Percentiles rank a stretch among this genome's conserved stretches.
Evolutionary conservation across 1,139 yeast genomes (phyloP).

Genomic region (Wickerhamomyces sp.): DNA sequence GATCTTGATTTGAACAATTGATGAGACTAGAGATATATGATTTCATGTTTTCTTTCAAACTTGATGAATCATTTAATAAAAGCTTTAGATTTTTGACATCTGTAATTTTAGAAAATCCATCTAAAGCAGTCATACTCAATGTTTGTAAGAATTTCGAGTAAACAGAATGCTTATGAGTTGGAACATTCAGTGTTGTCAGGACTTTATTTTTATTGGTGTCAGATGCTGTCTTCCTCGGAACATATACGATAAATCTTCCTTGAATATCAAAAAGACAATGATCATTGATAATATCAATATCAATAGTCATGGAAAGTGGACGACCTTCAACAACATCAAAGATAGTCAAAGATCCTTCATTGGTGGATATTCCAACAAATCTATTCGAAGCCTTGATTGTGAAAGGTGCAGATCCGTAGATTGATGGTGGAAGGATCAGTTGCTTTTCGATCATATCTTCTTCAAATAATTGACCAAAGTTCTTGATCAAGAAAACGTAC

Average conservation of each 20-base stretch:
- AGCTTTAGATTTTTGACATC: constrained; percentile 39
- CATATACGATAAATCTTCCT: constrained; percentile 48
- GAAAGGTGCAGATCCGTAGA: constrained; percentile 22
- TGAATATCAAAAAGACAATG: constrained; percentile 45
- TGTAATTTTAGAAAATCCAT: constrained; percentile 46
- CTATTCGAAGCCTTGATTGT: constrained; percentile 11
- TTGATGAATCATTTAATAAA: constrained; percentile 8
- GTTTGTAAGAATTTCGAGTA: constrained; percentile 38
- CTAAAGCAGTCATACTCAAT: constrained; percentile 49
- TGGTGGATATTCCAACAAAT: constrained; percentile 23
- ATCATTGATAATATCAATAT: constrained; percentile 25
- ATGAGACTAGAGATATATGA: constrained; percentile 13
- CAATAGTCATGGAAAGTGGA: constrained; percentile 14
- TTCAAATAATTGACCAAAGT: constrained; percentile 20
- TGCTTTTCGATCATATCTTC: constrained; percentile 7
- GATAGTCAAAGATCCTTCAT: constrained; percentile 24
- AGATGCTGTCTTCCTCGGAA: constrained; percentile 10
- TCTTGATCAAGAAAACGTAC: constrained; percentile 10
- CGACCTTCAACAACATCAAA: constrained; percentile 16
- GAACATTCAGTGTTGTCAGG: constrained; percentile 14
- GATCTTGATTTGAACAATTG: constrained; percentile 29
- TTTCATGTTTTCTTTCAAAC: constrained; percentile 13
- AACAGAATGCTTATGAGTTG: constrained; percentile 16
- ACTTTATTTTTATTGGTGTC: neutral
- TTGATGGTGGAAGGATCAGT: constrained; percentile 24